Base-by-base conservation (phyloP, 352 stramenopile species). In the Globisporangium canariense region DNA sequence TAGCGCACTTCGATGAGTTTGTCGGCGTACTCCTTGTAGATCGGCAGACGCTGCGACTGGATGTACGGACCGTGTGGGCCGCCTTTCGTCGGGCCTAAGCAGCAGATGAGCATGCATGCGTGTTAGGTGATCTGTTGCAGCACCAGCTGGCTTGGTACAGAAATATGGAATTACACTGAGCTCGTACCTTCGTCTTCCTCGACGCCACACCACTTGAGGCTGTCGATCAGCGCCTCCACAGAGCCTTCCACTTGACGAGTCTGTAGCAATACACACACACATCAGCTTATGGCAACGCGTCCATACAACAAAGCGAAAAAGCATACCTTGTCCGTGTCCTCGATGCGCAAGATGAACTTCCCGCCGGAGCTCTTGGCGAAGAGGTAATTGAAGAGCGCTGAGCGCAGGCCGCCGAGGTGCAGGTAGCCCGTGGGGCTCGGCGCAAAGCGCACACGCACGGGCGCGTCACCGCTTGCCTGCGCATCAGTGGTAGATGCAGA, bases 1-100 rank as follows among this genome's bases (percentile, higher is more conserved):
- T 32, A 52, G 28, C 69, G 20, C 36, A 93, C 81, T 65, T 96
- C 69, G 25, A 98, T 69, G 16, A 99, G 77, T 47, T 84, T 83
- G 25, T 97, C 68, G 1, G 96, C 94, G 50, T 97, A 78, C 53
- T 97, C 81, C 32, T 89, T 75, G 81, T 99, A 99, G 64, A 98
- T 94, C 20, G 93, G 74, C 6, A 91, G 80, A 30, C 97, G 92
- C 87, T 99, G 89, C 13, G 95, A 99, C 79, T 99, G 97, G 61
- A 98, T 90, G 80, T 99, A 99, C 11, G 96, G 97, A 7, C 94
- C 96, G 73, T 96, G 96, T 40, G 89, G 76, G 0, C 92, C 90
- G 40, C 92, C 89, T 30, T 78, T 83, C 54, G 90, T 94, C 2
- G 97, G 97, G 32, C 97, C 85, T 94, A 54, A 55, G 32, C 22